These are phyloP conservation scores for Lupinus albus DNA, from an alignment of 306 rosid species.

Conservation along the genomic window DNA sequence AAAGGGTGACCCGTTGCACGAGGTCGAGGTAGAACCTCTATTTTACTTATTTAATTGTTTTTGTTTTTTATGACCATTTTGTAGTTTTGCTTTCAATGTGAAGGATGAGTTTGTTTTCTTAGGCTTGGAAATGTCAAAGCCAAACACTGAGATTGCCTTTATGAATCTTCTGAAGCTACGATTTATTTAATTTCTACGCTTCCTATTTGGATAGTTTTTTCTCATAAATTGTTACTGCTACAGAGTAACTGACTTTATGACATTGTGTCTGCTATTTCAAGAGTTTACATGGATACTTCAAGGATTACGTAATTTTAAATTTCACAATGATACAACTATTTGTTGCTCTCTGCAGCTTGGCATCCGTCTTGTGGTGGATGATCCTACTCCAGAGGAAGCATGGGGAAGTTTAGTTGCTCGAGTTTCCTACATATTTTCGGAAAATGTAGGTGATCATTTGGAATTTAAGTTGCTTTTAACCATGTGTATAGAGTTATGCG, in stretches of 20 bases:
- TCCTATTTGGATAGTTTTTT: constrained; percentile 7
- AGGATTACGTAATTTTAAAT: constrained; percentile 16
- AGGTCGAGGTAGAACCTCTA: too few relatives aligned
- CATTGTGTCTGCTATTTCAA: constrained; percentile 23
- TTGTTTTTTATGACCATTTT: not conserved
- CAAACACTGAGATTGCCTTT: constrained; percentile 10
- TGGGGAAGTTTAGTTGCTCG: constrained; percentile 59
- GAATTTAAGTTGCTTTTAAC: not conserved
- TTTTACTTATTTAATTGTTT: not conserved
- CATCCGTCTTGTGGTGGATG: constrained; percentile 44
- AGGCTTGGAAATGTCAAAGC: constrained; percentile 26
- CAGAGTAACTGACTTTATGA: constrained; percentile 11
- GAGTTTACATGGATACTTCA: constrained; percentile 14
- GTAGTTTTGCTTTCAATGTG: constrained; percentile 1
- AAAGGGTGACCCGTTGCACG: too few relatives aligned
- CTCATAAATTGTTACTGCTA: not conserved
- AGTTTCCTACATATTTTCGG: constrained; percentile 61
- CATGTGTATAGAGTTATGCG: not conserved
- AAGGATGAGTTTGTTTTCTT: constrained; percentile 24
- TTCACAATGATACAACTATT: constrained; percentile 32
- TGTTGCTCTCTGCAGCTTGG: constrained; percentile 66
- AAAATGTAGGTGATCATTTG: constrained; percentile 59
- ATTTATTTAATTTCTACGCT: constrained; percentile 21
- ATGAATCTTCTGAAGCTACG: constrained; percentile 1
- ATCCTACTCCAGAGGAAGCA: constrained; percentile 64